A percentile compares a stretch with the other conserved stretches of the same genome.
Evolutionary conservation across 371 early-diverging fungal genomes (phyloP).

Genomic region (Zopfochytrium polystomum): DNA sequence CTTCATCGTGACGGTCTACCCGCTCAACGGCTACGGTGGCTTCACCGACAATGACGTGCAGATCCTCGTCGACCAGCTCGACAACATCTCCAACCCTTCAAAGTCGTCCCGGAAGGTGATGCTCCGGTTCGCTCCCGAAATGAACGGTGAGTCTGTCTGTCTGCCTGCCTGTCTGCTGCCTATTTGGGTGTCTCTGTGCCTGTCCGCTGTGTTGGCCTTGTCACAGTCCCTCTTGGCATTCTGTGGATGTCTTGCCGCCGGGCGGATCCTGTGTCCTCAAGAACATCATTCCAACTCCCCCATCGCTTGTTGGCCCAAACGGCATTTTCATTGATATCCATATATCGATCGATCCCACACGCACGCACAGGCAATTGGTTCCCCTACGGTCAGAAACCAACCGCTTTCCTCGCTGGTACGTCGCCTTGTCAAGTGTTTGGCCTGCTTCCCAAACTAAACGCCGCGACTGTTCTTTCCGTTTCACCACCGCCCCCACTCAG

Average conservation of each 20-base stretch:
- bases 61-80: slow-evolving; percentile 24
- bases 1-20: slow-evolving; percentile 37
- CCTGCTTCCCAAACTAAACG: neutral
- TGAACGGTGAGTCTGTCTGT: slow-evolving; percentile 24
- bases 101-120: slow-evolving; percentile 21
- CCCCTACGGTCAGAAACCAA: slow-evolving; percentile 4
- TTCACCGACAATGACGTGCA: slow-evolving; percentile 15
- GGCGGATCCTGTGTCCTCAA: too few species aligned
- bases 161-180: too few species aligned
- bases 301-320: too few species aligned
- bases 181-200: neutral
- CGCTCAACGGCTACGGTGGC: slow-evolving; percentile 10
- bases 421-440: too few species aligned
- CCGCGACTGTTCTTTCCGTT: slow-evolving; percentile 5
- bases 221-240: too few species aligned
- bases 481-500: too few species aligned
- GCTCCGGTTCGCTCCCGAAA: slow-evolving; percentile 32
- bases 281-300: too few species aligned
- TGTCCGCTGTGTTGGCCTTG: too few species aligned
- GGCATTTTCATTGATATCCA: too few species aligned
- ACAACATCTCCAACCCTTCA: slow-evolving; percentile 19
- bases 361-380: slow-evolving; percentile 17
- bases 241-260: too few species aligned
- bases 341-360: too few species aligned
- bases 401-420: slow-evolving; percentile 6